Evolutionary conservation across 768 basidiomycete genomes (phyloP).

Genomic region (Russula virescens): DNA sequence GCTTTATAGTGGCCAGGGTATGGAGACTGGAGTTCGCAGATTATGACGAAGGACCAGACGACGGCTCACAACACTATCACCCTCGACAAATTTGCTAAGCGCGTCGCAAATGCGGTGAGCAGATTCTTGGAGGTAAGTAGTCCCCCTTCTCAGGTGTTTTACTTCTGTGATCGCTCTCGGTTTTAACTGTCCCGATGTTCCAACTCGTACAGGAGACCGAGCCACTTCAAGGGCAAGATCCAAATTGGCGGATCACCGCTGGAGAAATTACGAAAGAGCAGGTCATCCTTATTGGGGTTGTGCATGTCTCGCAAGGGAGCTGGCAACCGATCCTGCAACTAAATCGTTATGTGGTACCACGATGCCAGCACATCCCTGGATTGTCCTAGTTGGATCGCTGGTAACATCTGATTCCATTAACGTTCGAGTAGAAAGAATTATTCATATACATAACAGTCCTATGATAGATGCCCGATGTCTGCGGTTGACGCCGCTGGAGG

Average conservation of each 20-base stretch:
- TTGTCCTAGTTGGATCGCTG: not conserved
- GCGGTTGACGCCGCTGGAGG: no score
- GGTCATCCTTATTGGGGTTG: not conserved
- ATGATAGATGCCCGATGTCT: no score
- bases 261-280: conserved; percentile 2
- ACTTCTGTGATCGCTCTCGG: no score
- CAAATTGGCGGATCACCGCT: not conserved
- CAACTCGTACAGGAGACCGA: not conserved
- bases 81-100: conserved; percentile 5
- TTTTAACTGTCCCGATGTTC: no score
- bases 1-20: conserved; percentile 8
- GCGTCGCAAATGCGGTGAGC: conserved; percentile 1
- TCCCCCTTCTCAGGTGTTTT: no score
- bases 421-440: no score
- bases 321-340: conserved; percentile 21
- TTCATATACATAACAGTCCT: no score
- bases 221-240: not conserved
- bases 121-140: conserved; percentile 10
- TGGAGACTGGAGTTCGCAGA: conserved; percentile 1
- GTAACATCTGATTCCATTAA: not conserved
- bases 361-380: not conserved
- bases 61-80: not conserved
- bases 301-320: conserved; percentile 18
- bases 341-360: not conserved
- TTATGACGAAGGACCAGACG: conserved; percentile 13